Conservation (phyloP, 495 filamentous ascomycete genomes). For the Talaromyces stipitatus region DNA sequence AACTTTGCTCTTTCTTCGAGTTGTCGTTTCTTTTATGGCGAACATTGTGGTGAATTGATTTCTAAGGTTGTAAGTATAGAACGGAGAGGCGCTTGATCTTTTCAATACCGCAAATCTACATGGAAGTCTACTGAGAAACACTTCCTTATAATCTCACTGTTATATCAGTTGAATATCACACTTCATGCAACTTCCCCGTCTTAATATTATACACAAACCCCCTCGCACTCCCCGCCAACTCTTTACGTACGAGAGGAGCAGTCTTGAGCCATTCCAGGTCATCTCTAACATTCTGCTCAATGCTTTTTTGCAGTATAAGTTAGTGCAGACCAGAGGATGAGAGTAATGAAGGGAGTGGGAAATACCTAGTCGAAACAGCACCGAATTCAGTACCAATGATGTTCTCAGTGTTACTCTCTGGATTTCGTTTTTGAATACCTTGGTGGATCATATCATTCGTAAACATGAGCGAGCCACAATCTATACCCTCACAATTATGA, state of each 20-base stretch:
- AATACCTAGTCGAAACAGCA: background rate
- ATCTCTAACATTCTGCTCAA: background rate
- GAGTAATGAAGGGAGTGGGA: background rate
- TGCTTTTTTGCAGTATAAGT: background rate
- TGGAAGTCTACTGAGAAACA: too few species aligned
- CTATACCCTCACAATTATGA: background rate
- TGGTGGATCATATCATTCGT: background rate
- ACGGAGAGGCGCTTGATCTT: too few species aligned
- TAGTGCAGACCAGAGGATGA: too few species aligned
- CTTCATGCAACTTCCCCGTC: background rate
- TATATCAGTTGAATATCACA: background rate
- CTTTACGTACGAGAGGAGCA: background rate
- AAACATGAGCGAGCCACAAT: background rate
- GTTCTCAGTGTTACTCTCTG: background rate
- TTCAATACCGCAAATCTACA: too few species aligned
- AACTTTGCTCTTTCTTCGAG: too few species aligned
- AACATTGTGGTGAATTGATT: too few species aligned
- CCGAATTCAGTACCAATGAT: background rate
- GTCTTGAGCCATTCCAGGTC: background rate
- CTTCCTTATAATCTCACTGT: background rate
- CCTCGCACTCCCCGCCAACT: background rate
- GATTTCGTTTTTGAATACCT: background rate
- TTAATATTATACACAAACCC: slow-evolving; percentile 1
- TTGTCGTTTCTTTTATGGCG: too few species aligned
- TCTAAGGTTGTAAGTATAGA: too few species aligned